phyloP scores from a whole-genome alignment of 768 basidiomycete species.

The Hortiboletus flavorubellus region DNA sequence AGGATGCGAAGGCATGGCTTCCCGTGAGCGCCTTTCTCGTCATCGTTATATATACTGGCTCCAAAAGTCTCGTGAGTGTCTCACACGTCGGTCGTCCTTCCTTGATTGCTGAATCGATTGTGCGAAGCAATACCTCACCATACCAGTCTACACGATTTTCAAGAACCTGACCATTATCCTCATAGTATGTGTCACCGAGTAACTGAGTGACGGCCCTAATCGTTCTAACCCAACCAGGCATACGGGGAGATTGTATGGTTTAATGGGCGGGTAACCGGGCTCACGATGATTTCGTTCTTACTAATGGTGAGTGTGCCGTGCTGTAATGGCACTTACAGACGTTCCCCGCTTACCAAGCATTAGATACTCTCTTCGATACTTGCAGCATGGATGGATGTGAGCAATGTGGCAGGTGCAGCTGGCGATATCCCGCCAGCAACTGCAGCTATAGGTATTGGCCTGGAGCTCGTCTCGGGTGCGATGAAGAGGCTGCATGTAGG shows the following conservation, averaged over 20 bases:
- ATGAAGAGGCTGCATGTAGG: slow-evolving; percentile 67
- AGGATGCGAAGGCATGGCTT: slow-evolving; percentile 91
- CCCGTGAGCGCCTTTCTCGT: slow-evolving; percentile 92
- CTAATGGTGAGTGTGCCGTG: slow-evolving; percentile 67
- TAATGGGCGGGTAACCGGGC: slow-evolving; percentile 78
- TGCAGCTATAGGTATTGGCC: slow-evolving; percentile 23
- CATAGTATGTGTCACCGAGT: slow-evolving; percentile 57
- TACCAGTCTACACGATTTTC: slow-evolving; percentile 98
- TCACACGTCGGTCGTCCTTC: no score
- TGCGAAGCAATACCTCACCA: slow-evolving; percentile 88
- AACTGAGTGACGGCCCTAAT: background rate
- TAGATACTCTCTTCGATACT: slow-evolving; percentile 91
- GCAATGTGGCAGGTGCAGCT: slow-evolving; percentile 35
- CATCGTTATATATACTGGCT: slow-evolving; percentile 95
- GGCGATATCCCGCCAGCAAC: slow-evolving; percentile 24
- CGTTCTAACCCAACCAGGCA: slow-evolving; percentile 48
- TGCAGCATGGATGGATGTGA: slow-evolving; percentile 92
- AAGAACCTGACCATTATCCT: slow-evolving; percentile 99
- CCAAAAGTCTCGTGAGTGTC: slow-evolving; percentile 87
- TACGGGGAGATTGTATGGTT: slow-evolving; percentile 99
- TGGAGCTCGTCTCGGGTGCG: slow-evolving; percentile 40
- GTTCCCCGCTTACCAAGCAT: background rate
- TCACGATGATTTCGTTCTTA: slow-evolving; percentile 86
- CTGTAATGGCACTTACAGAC: background rate
- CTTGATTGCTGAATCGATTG: background rate